phyloP scores from a whole-genome alignment of 129 eudicot species.

The Flaveria bidentis region DNA sequence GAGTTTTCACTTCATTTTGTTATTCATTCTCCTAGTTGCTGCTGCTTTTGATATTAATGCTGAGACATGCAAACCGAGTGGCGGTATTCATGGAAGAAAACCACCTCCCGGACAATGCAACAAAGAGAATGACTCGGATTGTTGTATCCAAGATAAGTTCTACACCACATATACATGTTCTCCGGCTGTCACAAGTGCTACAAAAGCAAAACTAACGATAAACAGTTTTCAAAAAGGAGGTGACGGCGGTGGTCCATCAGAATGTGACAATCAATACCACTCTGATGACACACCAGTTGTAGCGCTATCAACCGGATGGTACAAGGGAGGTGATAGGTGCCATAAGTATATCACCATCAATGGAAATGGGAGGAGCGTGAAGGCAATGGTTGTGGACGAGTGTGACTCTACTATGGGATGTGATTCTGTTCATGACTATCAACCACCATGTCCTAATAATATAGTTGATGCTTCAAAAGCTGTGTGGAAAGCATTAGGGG shows the following conservation, averaged over 20 bases:
- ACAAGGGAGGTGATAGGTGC: slow-evolving; percentile 46
- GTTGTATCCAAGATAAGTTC: slow-evolving; percentile 42
- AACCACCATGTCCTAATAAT: slow-evolving; percentile 48
- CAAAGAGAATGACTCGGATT: slow-evolving; percentile 39
- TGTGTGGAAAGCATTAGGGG: slow-evolving; percentile 55
- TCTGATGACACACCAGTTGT: slow-evolving; percentile 45
- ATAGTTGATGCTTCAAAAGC: slow-evolving; percentile 53
- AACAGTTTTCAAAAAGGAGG: slow-evolving; percentile 50
- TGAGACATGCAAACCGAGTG: slow-evolving; percentile 46
- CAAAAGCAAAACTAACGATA: slow-evolving; percentile 45
- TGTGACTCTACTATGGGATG: slow-evolving; percentile 57
- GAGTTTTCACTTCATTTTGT: slow-evolving; percentile 1
- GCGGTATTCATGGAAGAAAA: slow-evolving; percentile 38
- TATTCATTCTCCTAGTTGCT: slow-evolving; percentile 22
- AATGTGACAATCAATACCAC: slow-evolving; percentile 49
- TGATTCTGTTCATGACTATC: slow-evolving; percentile 48
- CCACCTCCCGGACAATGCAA: slow-evolving; percentile 53
- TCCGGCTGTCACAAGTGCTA: slow-evolving; percentile 39
- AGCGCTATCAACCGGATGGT: slow-evolving; percentile 59
- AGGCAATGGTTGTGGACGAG: slow-evolving; percentile 54
- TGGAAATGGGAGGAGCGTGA: slow-evolving; percentile 40
- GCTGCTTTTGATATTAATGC: slow-evolving; percentile 17
- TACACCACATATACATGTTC: slow-evolving; percentile 54
- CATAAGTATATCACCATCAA: slow-evolving; percentile 37
- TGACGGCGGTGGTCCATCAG: slow-evolving; percentile 58